A percentile compares a stretch with the other conserved stretches of the same genome.
Evolutionary conservation across 352 stramenopile species (phyloP).

Genomic region (Peronosclerospora sorghi): DNA sequence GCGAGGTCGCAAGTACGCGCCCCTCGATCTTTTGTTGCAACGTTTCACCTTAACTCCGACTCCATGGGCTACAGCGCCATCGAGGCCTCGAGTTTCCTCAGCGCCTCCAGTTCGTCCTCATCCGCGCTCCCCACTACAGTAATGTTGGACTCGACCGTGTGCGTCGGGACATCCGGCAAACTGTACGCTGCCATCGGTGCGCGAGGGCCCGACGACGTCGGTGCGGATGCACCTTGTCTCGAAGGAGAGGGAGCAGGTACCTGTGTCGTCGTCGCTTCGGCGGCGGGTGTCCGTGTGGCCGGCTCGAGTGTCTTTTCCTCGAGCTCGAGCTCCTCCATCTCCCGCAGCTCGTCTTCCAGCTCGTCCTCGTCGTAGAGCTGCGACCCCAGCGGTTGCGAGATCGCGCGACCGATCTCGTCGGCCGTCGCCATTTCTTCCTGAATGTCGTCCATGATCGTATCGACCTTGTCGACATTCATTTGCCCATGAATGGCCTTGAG

Average conservation of each 20-base stretch:
- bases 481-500: slow-evolving; percentile 94
- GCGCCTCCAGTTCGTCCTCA: slow-evolving; percentile 74
- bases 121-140: slow-evolving; percentile 58
- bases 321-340: slow-evolving; percentile 88
- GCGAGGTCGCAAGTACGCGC: not conserved
- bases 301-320: slow-evolving; percentile 78
- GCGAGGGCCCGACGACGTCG: slow-evolving; percentile 14
- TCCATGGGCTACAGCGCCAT: slow-evolving; percentile 59
- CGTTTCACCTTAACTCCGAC: slow-evolving; percentile 1
- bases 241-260: slow-evolving; percentile 11
- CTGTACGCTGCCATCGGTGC: slow-evolving; percentile 36
- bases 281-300: slow-evolving; percentile 13
- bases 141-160: slow-evolving; percentile 65
- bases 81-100: slow-evolving; percentile 77
- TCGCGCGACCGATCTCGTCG: slow-evolving; percentile 89
- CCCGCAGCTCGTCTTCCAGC: slow-evolving; percentile 88
- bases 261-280: slow-evolving; percentile 9
- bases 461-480: slow-evolving; percentile 94
- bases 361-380: slow-evolving; percentile 91
- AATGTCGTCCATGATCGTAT: slow-evolving; percentile 98
- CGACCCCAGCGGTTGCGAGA: slow-evolving; percentile 90
- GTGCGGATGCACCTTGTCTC: slow-evolving; percentile 12
- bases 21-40: no score
- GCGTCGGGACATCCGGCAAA: slow-evolving; percentile 69
- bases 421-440: slow-evolving; percentile 94